Evolutionary conservation across 495 filamentous ascomycete genomes (phyloP), one percentile per base, ranked within the genome.

Genomic region (Pyrenula massariospora): DNA sequence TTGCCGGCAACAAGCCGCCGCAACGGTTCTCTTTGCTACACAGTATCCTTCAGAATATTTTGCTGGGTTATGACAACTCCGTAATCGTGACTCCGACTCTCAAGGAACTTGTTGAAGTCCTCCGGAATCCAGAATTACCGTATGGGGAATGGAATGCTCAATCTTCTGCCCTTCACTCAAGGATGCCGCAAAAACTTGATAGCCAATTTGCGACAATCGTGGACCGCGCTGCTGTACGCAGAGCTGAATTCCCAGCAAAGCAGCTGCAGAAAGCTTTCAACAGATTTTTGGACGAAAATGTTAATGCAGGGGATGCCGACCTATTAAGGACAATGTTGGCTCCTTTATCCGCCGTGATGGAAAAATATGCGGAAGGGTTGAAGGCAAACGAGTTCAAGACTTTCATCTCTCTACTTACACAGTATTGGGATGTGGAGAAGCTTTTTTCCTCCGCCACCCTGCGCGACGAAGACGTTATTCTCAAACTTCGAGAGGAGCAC

Each of bases 91-190:
- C 80, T 36, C 70, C 80, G 56, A 93, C 89, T 8, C 76, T 99
- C 36, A 92, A 91, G 74, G 89, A 93, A 62, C 78, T 99, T 25
- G 82, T 95, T 21, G 83, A 89, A 52, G 92, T 99, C 3, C 82
- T 99, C 12, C 87, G 91, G 23, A 83, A 94, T 66, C 84, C 84
- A 5, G 89, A 95, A 57, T 82, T 99, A 56, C 93, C 93, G 1
- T 99, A 95, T 70, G 88, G 91, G 70, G 89, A 99, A 71, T 99
- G 91, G 86, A 86, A 85, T 57, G 86, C 93, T 12, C 94, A 97
- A 64, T 91, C 91, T 56, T 91, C 93, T 24, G 93, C 93, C 5
- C 82, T 99, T 31, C 93, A 97, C 70, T 85, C 91, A 2, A 85
- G 93, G 65, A 97, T 97, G 88, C 93, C 93, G 2, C 83, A 90